Conservation (phyloP, 1,139 yeast species). For the Groenewaldozyma sp. region DNA sequence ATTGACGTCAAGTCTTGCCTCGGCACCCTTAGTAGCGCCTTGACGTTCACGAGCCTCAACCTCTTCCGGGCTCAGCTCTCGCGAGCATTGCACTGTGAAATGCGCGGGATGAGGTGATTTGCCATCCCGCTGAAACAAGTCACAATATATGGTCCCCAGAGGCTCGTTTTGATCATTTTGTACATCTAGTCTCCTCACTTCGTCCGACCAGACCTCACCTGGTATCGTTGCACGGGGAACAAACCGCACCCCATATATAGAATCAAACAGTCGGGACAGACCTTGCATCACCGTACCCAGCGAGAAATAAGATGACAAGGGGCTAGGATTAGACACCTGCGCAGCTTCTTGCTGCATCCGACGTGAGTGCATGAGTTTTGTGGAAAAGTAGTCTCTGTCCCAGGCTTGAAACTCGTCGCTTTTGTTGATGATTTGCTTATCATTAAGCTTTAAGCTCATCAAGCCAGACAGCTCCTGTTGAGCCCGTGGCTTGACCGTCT, state of each 20-base stretch:
- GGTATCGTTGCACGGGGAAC: constrained; percentile 52
- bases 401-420: constrained; percentile 52
- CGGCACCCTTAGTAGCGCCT: constrained; percentile 9
- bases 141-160: constrained; percentile 61
- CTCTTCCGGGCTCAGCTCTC: constrained; percentile 54
- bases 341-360: constrained; percentile 15
- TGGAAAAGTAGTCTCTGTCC: constrained; percentile 75
- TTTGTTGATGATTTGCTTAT: constrained; percentile 29
- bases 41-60: constrained; percentile 14
- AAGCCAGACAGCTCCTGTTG: constrained; percentile 43
- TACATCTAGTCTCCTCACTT: constrained; percentile 75
- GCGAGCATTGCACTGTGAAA: constrained; percentile 91
- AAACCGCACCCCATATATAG: constrained; percentile 67
- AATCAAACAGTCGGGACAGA: constrained; percentile 56
- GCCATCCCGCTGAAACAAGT: constrained; percentile 51
- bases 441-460: constrained; percentile 26
- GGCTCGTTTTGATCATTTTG: constrained; percentile 48
- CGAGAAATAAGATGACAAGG: constrained; percentile 49
- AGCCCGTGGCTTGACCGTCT: constrained; percentile 45
- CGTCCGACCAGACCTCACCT: constrained; percentile 90
- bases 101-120: constrained; percentile 78
- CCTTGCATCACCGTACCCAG: constrained; percentile 85
- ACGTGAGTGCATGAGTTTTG: constrained; percentile 28
- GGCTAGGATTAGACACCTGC: constrained; percentile 16
- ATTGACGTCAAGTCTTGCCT: constrained; percentile 13